Conservation (phyloP, 164 flowering plant genomes). For the Liquidambar formosana region DNA sequence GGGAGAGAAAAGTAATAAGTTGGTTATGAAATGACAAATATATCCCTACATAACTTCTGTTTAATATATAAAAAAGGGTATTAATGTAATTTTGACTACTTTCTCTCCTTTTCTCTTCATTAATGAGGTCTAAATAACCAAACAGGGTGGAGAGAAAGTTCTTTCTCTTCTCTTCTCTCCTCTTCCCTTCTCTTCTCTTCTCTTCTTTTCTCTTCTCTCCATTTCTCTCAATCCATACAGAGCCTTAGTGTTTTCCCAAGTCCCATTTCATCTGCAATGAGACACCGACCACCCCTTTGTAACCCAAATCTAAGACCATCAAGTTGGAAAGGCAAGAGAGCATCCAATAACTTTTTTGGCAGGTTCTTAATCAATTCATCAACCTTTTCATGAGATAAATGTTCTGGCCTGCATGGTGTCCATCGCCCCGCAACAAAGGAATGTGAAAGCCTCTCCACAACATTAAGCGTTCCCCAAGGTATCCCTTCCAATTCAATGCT, state of each 20-base stretch:
- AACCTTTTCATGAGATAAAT: conserved; percentile 72
- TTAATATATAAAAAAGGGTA: too few relatives aligned
- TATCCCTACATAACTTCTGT: too few relatives aligned
- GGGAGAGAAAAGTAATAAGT: too few relatives aligned
- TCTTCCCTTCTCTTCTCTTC: too few relatives aligned
- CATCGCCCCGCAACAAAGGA: conserved; percentile 54
- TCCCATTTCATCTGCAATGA: conserved; percentile 99
- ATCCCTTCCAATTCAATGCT: conserved; percentile 64
- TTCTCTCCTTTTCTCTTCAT: too few relatives aligned
- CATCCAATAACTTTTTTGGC: conserved; percentile 52
- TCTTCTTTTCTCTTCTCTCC: too few relatives aligned
- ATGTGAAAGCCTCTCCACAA: conserved; percentile 63
- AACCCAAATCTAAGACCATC: conserved; percentile 87
- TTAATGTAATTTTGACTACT: too few relatives aligned
- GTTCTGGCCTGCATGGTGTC: conserved; percentile 87
- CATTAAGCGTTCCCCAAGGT: conserved; percentile 72
- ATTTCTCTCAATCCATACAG: too few relatives aligned
- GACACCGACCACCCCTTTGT: conserved; percentile 89
- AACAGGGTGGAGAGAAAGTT: too few relatives aligned
- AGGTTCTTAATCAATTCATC: conserved; percentile 56
- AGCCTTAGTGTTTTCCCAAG: conserved; percentile 96
- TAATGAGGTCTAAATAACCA: too few relatives aligned
- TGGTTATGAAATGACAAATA: too few relatives aligned
- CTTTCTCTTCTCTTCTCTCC: too few relatives aligned
- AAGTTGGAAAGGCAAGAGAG: conserved; percentile 81